These are phyloP conservation scores for Gaultheria prostrata DNA, from an alignment of 148 eudicot species.

Conservation along the genomic window DNA sequence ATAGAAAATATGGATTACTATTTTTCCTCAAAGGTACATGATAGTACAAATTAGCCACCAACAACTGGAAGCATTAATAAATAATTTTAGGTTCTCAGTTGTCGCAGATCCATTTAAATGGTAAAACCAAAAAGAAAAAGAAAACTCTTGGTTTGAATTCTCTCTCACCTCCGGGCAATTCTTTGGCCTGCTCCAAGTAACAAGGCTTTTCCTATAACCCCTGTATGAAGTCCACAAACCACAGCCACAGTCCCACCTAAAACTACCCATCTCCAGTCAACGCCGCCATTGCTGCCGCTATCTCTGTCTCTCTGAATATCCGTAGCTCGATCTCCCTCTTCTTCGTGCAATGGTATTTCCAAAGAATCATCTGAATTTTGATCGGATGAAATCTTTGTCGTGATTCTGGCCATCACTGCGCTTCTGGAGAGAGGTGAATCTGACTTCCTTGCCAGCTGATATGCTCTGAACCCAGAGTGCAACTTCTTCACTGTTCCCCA, in stretches of 20 bases:
- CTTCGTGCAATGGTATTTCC: slow-evolving; percentile 11
- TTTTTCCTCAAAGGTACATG: not conserved
- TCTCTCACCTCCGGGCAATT: slow-evolving; percentile 38
- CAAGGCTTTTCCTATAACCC: slow-evolving; percentile 69
- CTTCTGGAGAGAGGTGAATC: slow-evolving; percentile 57
- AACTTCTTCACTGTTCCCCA: slow-evolving; percentile 97
- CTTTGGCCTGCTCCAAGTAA: slow-evolving; percentile 73
- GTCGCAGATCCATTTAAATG: not conserved
- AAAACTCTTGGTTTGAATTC: not conserved
- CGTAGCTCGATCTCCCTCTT: slow-evolving; percentile 33
- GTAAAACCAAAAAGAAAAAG: not conserved
- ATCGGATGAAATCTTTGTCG: slow-evolving; percentile 52
- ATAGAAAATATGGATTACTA: not conserved
- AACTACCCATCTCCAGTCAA: slow-evolving; percentile 79
- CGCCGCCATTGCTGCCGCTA: slow-evolving; percentile 23
- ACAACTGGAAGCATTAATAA: not conserved
- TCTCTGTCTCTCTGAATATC: slow-evolving; percentile 19
- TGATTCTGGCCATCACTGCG: slow-evolving; percentile 64
- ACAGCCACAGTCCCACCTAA: slow-evolving; percentile 82
- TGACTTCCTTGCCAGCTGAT: slow-evolving; percentile 58
- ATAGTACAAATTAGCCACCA: not conserved
- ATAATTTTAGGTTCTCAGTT: not conserved
- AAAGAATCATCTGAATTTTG: slow-evolving; percentile 23
- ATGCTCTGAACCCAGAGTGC: slow-evolving; percentile 83
- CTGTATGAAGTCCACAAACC: slow-evolving; percentile 78